Evolutionary conservation across 371 early-diverging fungal genomes (phyloP), one percentile per base, ranked within the genome.

Genomic region (Mortierella sp.): DNA sequence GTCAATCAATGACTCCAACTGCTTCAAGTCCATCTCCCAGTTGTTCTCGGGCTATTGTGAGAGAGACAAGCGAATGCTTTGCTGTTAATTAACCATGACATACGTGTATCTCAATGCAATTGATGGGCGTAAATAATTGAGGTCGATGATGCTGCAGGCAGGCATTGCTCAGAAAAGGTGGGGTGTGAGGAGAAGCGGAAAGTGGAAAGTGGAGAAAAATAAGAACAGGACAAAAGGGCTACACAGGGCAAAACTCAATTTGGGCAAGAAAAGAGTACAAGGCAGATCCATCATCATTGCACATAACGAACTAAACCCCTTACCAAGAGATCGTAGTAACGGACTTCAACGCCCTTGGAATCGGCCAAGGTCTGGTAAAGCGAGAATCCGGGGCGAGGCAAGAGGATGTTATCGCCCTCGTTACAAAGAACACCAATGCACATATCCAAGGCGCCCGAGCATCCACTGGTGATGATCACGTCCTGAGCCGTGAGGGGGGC

Each of bases 351-450:
- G 53, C 95, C 95, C 83, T 94, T 94, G 71, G 94, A 92, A 71
- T 90, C 92, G n/a, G 96, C 95, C 50, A 96, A 79, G 6, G 96
- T 96, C 75, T 93, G 92, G 90, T 98, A 98, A 34, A 98, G 90
- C 1, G 97, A 94, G 88, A 97, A 98, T 6, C 98, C 97, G 24
- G 97, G 97, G n/a, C 93, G 89, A 43, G 97, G 97, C 55, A 98
- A 80, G 50, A 98, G 88, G 40, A 97, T 95, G 90, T 96, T 97
- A 74, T 95, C 92, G 0, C 97, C 96, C 44, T 93, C 92, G 67
- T 95, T 92, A 86, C 94, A 93, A 48, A 98, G 89, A 6, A 90
- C 96, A 75, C 90, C 90, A 43, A 96, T 90, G 79, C 93, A 93
- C 83, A 98, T 89, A 43, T 96, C 94, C 67, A 97, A 88, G 0